A percentile compares a stretch with the other conserved stretches of the same genome.
These are phyloP conservation scores for Coemansia sp. DNA, from an alignment of 192 early-diverging fungal genomes.

Conservation along the genomic window DNA sequence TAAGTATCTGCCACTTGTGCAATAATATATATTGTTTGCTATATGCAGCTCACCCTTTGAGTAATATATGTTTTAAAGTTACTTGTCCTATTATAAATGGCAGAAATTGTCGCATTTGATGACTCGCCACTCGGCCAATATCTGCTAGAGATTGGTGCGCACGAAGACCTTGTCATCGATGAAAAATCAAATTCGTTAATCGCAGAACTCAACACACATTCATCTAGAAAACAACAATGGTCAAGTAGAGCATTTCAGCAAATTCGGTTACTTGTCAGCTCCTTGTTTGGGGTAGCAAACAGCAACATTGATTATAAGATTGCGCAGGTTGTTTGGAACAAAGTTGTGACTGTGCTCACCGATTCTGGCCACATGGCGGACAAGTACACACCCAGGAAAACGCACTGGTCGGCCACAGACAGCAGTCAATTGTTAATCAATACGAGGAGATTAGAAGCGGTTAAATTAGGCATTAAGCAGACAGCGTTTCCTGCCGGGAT, in stretches of 20 bases:
- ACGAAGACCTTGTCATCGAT: slow-evolving; percentile 24
- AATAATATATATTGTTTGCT: too few relatives aligned
- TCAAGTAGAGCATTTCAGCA: background rate
- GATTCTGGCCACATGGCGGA: slow-evolving; percentile 32
- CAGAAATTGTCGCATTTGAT: slow-evolving; percentile 40
- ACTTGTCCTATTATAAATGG: slow-evolving; percentile 7
- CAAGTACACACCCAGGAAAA: slow-evolving; percentile 28
- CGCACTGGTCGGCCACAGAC: background rate
- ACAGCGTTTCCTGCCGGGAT: background rate
- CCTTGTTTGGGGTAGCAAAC: background rate
- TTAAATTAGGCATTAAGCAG: background rate
- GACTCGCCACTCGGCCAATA: slow-evolving; percentile 51
- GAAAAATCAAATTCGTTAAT: background rate
- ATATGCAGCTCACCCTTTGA: too few relatives aligned
- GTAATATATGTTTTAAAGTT: background rate
- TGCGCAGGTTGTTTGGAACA: background rate
- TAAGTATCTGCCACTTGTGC: too few relatives aligned
- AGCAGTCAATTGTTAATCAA: background rate
- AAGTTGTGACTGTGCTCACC: slow-evolving; percentile 8
- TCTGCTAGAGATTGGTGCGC: slow-evolving; percentile 28
- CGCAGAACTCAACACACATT: background rate
- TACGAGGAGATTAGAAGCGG: background rate
- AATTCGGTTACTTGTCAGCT: background rate
- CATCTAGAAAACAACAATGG: background rate
- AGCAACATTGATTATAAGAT: background rate